A percentile compares a stretch with the other conserved stretches of the same genome.
Conservation (phyloP, 1,284 basidiomycete genomes). For the Sutorius eximius region DNA sequence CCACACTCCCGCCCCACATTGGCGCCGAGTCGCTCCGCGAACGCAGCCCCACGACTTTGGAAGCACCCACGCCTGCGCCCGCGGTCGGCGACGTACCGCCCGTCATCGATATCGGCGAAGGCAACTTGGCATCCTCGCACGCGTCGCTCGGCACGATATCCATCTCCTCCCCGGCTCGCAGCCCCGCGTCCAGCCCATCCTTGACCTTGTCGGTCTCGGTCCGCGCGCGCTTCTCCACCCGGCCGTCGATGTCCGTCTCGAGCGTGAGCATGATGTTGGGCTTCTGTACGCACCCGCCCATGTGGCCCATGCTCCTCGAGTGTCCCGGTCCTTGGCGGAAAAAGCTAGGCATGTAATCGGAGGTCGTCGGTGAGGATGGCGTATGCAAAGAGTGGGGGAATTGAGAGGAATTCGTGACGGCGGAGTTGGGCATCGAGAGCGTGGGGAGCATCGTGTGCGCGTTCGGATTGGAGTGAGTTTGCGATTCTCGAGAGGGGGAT, state of each 20-base stretch:
- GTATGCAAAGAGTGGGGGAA: conserved; percentile 44
- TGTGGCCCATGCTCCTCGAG: conserved; percentile 8
- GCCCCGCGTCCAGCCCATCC: conserved; percentile 8
- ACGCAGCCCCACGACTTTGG: conserved; percentile 19
- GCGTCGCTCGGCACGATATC: conserved; percentile 20
- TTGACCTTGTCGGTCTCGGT: conserved; percentile 32
- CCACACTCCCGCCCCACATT: conserved; percentile 40
- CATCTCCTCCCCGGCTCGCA: conserved; percentile 38
- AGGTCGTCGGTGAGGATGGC: conserved; percentile 62
- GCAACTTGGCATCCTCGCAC: conserved; percentile 24
- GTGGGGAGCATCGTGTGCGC: conserved; percentile 16
- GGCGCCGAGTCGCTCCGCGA: conserved; percentile 56
- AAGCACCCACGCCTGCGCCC: background rate
- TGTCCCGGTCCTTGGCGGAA: conserved; percentile 13
- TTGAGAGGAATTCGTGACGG: conserved; percentile 8
- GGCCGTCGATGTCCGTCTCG: conserved; percentile 24
- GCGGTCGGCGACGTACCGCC: conserved; percentile 15
- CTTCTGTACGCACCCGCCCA: conserved; percentile 11
- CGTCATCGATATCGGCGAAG: conserved; percentile 23
- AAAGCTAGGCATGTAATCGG: conserved; percentile 50
- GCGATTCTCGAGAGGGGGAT: conserved; percentile 35
- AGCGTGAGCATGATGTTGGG: conserved; percentile 31
- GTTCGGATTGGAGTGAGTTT: conserved; percentile 7
- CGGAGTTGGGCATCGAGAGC: conserved; percentile 6
- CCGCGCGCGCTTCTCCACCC: conserved; percentile 47